phyloP scores from a whole-genome alignment of 129 eudicot species.

The Flaveria bidentis region DNA sequence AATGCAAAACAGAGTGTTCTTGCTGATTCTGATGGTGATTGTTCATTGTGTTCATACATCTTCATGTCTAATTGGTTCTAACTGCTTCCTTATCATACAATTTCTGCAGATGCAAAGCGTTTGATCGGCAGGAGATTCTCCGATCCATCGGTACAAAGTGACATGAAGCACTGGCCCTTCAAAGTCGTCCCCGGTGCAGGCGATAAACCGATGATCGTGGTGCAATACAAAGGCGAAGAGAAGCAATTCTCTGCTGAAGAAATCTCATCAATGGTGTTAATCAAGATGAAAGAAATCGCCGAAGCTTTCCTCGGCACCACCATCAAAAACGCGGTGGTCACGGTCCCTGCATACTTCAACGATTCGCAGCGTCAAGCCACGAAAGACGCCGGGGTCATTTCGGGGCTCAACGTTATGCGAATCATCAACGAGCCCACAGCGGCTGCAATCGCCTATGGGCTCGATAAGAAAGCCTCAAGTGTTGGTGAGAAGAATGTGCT shows the following conservation, averaged over 20 bases:
- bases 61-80: neutral
- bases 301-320: slow-evolving; percentile 75
- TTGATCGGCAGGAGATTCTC: slow-evolving; percentile 72
- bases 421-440: slow-evolving; percentile 87
- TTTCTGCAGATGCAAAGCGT: slow-evolving; percentile 62
- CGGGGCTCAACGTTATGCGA: slow-evolving; percentile 76
- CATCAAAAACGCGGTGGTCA: slow-evolving; percentile 70
- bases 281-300: slow-evolving; percentile 78
- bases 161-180: slow-evolving; percentile 76
- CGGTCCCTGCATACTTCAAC: slow-evolving; percentile 81
- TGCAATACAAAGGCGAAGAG: slow-evolving; percentile 67
- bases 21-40: too few relatives aligned
- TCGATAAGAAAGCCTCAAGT: slow-evolving; percentile 72
- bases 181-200: slow-evolving; percentile 68
- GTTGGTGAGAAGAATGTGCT: slow-evolving; percentile 83
- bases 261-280: slow-evolving; percentile 77
- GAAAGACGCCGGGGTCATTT: slow-evolving; percentile 81
- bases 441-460: slow-evolving; percentile 79
- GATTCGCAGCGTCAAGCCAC: slow-evolving; percentile 86
- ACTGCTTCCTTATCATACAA: neutral
- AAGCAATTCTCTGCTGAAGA: slow-evolving; percentile 79
- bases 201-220: slow-evolving; percentile 77
- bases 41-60: neutral
- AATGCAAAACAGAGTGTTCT: too few relatives aligned
- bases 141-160: slow-evolving; percentile 75